Base-by-base conservation (phyloP, 805 yeast genomes). In the Starmerella apis region DNA sequence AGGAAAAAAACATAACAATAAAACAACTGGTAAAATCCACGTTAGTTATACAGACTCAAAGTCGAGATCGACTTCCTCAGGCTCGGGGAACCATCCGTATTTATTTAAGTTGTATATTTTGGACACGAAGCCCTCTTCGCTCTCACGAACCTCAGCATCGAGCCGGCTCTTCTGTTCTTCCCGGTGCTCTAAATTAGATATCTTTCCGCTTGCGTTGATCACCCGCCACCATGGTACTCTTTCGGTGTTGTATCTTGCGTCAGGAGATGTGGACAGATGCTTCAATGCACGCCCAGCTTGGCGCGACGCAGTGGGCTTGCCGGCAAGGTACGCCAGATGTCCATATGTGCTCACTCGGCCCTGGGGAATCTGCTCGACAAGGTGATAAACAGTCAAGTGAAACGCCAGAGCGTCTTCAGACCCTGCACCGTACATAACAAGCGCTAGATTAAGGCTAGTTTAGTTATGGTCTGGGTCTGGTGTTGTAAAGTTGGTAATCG, bases 151-250 rank as follows among this genome's bases (percentile, higher is more conserved):
- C 63, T 83, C 90, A 0, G 54, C 59, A 18, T 62, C 51, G 20
- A 83, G 64, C 43, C 60, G 56, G 6, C 66, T 63, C 10, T 72
- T 70, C 61, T 83, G 90, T 20, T 61, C 56, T 11, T 59, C 55
- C 47, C 75, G 77, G 1, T 75, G 73, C 23, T 63, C 63, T 0
- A 69, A 61, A 61, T 74, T 73, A 4, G 86, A 75, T 2, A 83
- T 78, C 18, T 65, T 68, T 0, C 92, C 92, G 16, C 75, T 65
- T n/a, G 83, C 69, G 22, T 75, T 72, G 9, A 84, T 68, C 1
- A 84, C 83, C 31, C 94, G 65, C 90, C 90, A 83, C 94, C 94
- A 84, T 3, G 90, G 90, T 13, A 83, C 73, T 9, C 66, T 67
- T 2, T 56, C 63, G 9, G 59, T 46, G 48, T 66, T 64, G 55